Base-by-base conservation (phyloP, 2,329 filamentous ascomycete genomes). In the Phialophora tarda region DNA sequence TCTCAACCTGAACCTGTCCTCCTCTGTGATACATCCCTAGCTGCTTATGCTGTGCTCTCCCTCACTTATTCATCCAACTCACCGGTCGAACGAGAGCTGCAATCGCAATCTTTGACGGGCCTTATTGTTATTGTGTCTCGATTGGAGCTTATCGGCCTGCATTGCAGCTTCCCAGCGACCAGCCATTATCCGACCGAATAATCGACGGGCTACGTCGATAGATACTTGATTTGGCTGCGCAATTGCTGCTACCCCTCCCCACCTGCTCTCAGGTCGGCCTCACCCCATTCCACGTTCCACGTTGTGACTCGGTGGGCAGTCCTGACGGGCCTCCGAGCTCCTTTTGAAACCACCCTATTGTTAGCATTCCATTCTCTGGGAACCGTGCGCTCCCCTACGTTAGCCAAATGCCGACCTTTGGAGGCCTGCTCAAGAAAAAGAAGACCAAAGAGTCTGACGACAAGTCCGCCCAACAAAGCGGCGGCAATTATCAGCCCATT, bases 351-450 rank as follows among this genome's bases (percentile, higher is more conserved):
- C 53, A 55, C 48, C 30, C 59, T 58, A 59, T 67, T 66, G 53
- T 66, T 69, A 61, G 56, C 57, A 67, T 70, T 67, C 65, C 63
- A 66, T 38, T 57, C 28, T 21, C 47, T 59, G 69, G 69, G 48
- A 51, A 68, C 69, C 63, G 65, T 67, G 69, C 69, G 66, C 69
- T 67, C 66, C 66, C 65, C 63, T 58, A 57, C 63, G 55, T 44
- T 61, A 59, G 61, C 65, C 63, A 66, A 80, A 98, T 99, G 95
- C 95, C 93, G 89, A 91, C 88, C 80, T 87, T 97, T 84, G 92
- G 92, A 81, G 79, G 78, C 62, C 93, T 97, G 78, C 88, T 98
- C 78, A 97, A 97, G 87, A 98, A 97, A 88, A 97, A 96, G 87
- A 90, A 93, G 87, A 96, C 93, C 82, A 96, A 93, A 88, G 93